Base-by-base conservation (phyloP, 495 filamentous ascomycete genomes). In the Xylaria sp. region DNA sequence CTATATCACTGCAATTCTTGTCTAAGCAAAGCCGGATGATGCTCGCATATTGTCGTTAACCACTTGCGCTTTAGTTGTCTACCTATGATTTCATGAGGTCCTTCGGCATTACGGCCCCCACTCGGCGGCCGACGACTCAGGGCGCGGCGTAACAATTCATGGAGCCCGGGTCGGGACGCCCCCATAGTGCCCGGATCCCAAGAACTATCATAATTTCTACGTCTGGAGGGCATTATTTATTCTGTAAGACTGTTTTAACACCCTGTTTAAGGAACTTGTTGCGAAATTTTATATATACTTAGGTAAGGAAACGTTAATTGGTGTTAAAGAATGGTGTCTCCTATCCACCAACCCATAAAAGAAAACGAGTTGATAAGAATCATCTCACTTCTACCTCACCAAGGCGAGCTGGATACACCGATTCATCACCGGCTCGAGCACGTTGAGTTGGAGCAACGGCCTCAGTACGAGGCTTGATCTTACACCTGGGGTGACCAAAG, bases 401-500 rank as follows among this genome's bases (percentile, higher is more conserved):
- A 35, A 11, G 58, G 35, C 17, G 35, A 41, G n/a, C 33, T 12
- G 14, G 35, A 61, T 41, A n/a, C 58, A 24, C 58, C 58, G n/a
- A 61, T 61, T 61, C 31, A 41, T 12, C 21, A 19, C n/a, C 58
- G 58, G 8, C 24, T 61, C 9, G 33, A 61, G 19, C 58, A 61
- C 11, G 58, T 61, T 19, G 26, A n/a, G 19, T n/a, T 61, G 9
- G 31, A 21, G 58, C 58, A 61, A 33, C 58, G 48, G 29, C 69
- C 63, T 3, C 31, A 15, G 11, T 77, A 75, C 35, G 73, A 75
- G 46, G 71, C 73, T 24, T 69, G 75, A 21, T 73, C 71, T 12
- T 77, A 77, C 62, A 76, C 74, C 40, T 76, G 69, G 72, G 72
- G 68, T 4, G 69, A 74, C 26, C 72, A 72, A 31, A 52, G 44